Base-by-base conservation (phyloP, 75 land plant species). In the Larix kaempferi region DNA sequence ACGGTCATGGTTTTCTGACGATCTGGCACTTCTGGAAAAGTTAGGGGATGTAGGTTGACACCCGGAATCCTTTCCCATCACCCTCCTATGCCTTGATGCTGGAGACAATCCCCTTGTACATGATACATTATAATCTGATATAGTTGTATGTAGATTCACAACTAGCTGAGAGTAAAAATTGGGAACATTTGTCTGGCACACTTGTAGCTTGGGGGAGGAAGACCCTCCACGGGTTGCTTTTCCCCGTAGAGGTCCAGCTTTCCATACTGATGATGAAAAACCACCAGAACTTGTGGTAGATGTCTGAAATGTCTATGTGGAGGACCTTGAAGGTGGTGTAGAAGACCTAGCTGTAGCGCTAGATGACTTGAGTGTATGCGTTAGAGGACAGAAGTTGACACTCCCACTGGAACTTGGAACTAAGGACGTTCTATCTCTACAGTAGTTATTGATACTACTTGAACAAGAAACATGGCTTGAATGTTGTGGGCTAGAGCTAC, bases 121-220 rank as follows among this genome's bases (percentile, higher is more conserved):
- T 12, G 89, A 80, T 59, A 83, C 78, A 62, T 87, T 78, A 6
- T 89, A 81, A 71, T 93, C 95, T 58, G 81, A 79, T 76, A 83
- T 14, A 56, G 91, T 88, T 57, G 98, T 91, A 13, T 92, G 86
- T 72, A 93, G 87, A 78, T 95, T 95, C 29, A 90, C 93, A 33
- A 90, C 95, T 23, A 86, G 80, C 13, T 95, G 93, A n/a, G 80
- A 76, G 23, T 93, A 81, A 76, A 90, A 90, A 12, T 86, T 91
- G 16, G 86, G 85, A n/a, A 88, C 78, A 69, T 74, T 83, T 33
- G 90, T 56, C 74, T 86, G 90, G 88, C 91, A 89, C 62, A 85
- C 84, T 12, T 80, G 86, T 39, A 85, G 61, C 76, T 91, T 88
- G 60, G 92, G 91, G 39, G 98, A 94, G 1, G 88, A 80, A 57